Percentiles rank a stretch among this genome's conserved stretches.
phyloP scores from a whole-genome alignment of 2,329 filamentous ascomycete genomes.

The Phaeosphaeriaceae sp. region DNA sequence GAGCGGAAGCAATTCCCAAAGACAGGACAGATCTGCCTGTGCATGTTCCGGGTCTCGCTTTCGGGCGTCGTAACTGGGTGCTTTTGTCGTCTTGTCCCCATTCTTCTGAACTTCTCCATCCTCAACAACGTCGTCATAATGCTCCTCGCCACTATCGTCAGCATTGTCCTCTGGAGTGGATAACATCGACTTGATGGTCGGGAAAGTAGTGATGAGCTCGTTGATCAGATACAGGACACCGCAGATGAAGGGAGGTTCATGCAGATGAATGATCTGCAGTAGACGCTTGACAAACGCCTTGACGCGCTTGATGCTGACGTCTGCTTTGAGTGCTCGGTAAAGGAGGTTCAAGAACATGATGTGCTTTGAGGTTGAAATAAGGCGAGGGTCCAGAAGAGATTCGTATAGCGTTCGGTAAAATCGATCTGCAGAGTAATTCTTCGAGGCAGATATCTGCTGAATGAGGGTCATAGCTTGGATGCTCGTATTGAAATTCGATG shows the following conservation, averaged over 20 bases:
- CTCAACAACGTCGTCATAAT: constrained; percentile 70
- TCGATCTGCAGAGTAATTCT: constrained; percentile 82
- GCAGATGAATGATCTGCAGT: constrained; percentile 83
- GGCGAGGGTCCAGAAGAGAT: constrained; percentile 86
- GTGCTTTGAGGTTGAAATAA: constrained; percentile 91
- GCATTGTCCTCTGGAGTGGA: constrained; percentile 75
- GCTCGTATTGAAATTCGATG: constrained; percentile 98
- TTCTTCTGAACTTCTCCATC: constrained; percentile 36
- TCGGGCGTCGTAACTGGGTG: constrained; percentile 74
- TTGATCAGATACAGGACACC: constrained; percentile 89
- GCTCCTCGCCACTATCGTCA: constrained; percentile 75
- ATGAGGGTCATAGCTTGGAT: constrained; percentile 95
- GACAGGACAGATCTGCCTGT: constrained; percentile 87
- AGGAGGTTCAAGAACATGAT: constrained; percentile 92
- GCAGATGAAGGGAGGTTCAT: constrained; percentile 91
- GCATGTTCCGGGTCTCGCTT: constrained; percentile 92
- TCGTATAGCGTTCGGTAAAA: constrained; percentile 98
- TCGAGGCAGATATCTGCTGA: constrained; percentile 84
- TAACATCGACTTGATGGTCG: constrained; percentile 78
- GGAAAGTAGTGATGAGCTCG: constrained; percentile 80
- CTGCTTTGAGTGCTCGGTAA: constrained; percentile 85
- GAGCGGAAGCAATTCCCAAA: constrained; percentile 90
- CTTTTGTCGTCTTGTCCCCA: constrained; percentile 21
- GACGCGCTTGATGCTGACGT: constrained; percentile 87
- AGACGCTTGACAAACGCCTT: constrained; percentile 96